Base-by-base conservation (phyloP, 768 basidiomycete species). In the Naganishia kalamii region DNA sequence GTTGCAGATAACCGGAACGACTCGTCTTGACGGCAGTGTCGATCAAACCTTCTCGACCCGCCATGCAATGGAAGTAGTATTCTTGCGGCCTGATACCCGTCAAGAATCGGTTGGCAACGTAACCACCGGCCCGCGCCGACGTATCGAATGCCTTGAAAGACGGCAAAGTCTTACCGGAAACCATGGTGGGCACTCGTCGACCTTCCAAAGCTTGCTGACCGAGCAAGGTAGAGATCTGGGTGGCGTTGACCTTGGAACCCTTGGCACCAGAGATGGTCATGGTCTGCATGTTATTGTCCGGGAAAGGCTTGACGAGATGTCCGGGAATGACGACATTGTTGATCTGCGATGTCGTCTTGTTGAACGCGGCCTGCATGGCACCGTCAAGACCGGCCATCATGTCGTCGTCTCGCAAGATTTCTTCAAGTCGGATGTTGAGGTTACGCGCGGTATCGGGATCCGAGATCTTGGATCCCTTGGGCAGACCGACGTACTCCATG, bases 41-140 rank as follows among this genome's bases (percentile, higher is more conserved):
- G 73, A 99, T 99, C 41, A 99, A 84, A 74, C 96, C 96, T 81
- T 99, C 96, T 71, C 96, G 86, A 60, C 96, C 96, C 65, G 96
- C 96, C 96, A 99, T 99, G 76, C 96, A 98, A 80, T 99, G 96
- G 83, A 99, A 99, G 81, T 96, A 99, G 80, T 97, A 99, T 78
- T 99, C 96, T 76, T 99, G 96, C 0, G 96, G 96, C 71, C 88
- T 90, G 77, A 99, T 86, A 62, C 96, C 96, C 7, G 96, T 98
- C 81, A 99, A 84, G 84, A 99, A 99, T 37, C 96, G 91, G 77
- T 94, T 96, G 15, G 90, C 92, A 49, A 99, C 90, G 77, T 94
- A 99, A 8, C 96, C 96, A 73, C 96, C 96, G 13, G 96, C 94
- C 67, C 97, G 91, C 4, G 96, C 92, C 67, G 87, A 88, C n/a